A percentile compares a stretch with the other conserved stretches of the same genome.
phyloP scores from a whole-genome alignment of 106 monocot species.

The Agapanthus africanus region DNA sequence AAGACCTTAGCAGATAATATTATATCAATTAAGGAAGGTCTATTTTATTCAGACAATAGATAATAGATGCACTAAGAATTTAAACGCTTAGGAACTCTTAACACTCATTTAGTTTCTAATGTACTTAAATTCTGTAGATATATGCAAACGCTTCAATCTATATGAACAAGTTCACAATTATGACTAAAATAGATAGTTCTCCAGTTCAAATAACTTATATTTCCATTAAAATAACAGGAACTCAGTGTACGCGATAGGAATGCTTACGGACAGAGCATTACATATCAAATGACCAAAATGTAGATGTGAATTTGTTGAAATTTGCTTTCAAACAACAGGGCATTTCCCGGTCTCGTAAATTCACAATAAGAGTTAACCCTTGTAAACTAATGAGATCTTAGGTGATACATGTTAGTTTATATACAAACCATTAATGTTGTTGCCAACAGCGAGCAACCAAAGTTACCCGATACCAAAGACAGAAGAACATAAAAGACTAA shows the following conservation, averaged over 20 bases:
- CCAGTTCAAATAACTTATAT: no score
- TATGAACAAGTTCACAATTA: no score
- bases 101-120: no score
- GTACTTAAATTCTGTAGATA: not conserved
- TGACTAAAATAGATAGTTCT: no score
- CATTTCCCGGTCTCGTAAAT: not conserved
- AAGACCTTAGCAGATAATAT: not conserved
- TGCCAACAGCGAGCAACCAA: not conserved
- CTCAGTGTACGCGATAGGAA: no score
- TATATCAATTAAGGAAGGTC: not conserved
- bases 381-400: not conserved
- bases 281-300: no score
- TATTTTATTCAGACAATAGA: not conserved
- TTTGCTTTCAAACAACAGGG: not conserved
- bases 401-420: not conserved
- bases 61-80: not conserved
- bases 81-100: not conserved
- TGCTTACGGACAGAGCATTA: no score
- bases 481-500: not conserved
- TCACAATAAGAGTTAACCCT: not conserved
- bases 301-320: no score
- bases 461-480: not conserved
- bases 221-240: no score
- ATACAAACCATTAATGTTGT: not conserved
- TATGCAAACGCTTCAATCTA: not conserved